phyloP scores from a whole-genome alignment of 768 basidiomycete species.

The Naganishia friedmannii region DNA sequence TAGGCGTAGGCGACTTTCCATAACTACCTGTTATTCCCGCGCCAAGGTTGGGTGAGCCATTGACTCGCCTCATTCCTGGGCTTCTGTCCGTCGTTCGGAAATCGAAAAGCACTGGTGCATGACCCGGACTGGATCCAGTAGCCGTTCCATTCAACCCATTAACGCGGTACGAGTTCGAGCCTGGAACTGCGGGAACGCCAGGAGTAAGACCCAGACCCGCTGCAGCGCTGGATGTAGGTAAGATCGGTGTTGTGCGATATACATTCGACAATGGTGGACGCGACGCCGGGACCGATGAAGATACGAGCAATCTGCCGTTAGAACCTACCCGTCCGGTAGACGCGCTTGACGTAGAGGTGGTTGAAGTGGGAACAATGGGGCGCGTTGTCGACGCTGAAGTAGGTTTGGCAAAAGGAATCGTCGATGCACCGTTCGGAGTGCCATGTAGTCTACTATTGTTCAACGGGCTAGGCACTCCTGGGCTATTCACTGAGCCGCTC shows the following conservation, averaged over 20 bases:
- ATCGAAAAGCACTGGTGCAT: constrained; percentile 31
- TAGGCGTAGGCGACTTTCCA: constrained; percentile 12
- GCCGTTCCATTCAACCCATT: constrained; percentile 4
- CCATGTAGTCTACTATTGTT: constrained; percentile 11
- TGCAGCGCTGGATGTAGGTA: constrained; percentile 9
- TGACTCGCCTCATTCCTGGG: constrained; percentile 7
- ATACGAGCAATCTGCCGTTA: constrained; percentile 12
- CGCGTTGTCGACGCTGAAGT: constrained; percentile 13
- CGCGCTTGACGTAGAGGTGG: neutral
- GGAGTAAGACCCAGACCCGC: neutral
- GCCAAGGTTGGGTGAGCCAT: neutral
- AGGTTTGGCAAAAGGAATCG: neutral
- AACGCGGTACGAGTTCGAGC: constrained; percentile 1
- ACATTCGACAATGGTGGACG: constrained; percentile 24
- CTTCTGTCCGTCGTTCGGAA: constrained; percentile 31
- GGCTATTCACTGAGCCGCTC: neutral
- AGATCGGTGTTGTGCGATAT: constrained; percentile 23
- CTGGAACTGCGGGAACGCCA: neutral
- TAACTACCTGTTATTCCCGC: constrained; percentile 1
- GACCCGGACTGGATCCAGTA: neutral
- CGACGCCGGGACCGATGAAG: constrained; percentile 25
- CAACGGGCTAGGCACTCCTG: constrained; percentile 10
- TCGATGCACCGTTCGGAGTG: neutral
- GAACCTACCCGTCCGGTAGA: constrained; percentile 3
- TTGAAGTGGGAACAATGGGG: constrained; percentile 20